These are phyloP conservation scores for Pharnaceum exiguum DNA, from an alignment of 148 eudicot genomes.

Conservation along the genomic window DNA sequence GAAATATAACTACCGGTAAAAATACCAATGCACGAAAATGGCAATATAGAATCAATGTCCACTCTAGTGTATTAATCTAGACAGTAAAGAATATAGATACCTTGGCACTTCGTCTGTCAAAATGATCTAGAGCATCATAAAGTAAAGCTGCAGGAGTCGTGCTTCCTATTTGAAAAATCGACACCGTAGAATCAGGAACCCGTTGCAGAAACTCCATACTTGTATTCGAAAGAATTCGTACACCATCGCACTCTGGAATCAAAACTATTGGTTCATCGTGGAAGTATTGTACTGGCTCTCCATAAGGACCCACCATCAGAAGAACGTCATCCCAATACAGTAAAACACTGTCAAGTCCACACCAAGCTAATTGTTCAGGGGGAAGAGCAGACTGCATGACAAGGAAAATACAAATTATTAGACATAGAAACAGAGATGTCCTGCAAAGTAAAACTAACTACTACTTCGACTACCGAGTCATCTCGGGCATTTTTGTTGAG, in stretches of 20 bases:
- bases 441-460: no score
- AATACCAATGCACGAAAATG: no score
- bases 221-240: constrained; percentile 79
- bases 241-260: constrained; percentile 95
- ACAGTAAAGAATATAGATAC: constrained; percentile 25
- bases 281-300: constrained; percentile 76
- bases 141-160: constrained; percentile 93
- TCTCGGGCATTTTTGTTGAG: no score
- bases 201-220: constrained; percentile 92
- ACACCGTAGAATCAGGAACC: constrained; percentile 94
- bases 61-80: no score
- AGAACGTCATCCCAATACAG: constrained; percentile 95
- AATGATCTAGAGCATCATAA: constrained; percentile 96
- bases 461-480: no score
- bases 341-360: constrained; percentile 93
- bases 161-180: constrained; percentile 93
- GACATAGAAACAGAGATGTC: not conserved
- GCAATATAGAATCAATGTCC: no score
- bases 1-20: no score
- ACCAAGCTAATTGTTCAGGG: constrained; percentile 96
- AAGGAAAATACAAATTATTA: constrained; percentile 7
- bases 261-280: constrained; percentile 85
- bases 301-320: constrained; percentile 96
- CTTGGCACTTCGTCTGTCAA: constrained; percentile 95
- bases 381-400: constrained; percentile 84